Percentiles rank a stretch among this genome's conserved stretches.
Conservation (phyloP, 768 basidiomycete species). For the Russula olivacea region DNA sequence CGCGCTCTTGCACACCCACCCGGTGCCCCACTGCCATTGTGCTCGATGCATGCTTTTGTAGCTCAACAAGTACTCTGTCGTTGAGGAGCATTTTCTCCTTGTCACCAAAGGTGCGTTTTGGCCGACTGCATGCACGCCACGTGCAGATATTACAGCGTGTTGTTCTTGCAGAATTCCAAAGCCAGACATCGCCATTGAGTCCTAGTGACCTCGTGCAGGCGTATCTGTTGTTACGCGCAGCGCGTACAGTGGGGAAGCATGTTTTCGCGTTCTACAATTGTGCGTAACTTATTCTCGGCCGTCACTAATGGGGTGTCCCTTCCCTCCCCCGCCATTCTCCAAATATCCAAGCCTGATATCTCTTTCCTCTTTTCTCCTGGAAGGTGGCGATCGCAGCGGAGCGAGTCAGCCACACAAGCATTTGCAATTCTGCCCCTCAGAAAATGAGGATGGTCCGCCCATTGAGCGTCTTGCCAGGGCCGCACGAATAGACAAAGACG, state of each 20-base stretch:
- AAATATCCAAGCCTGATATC: neutral
- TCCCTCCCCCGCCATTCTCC: neutral
- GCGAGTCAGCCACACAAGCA: conserved; percentile 92
- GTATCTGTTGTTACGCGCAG: conserved; percentile 69
- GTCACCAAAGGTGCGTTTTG: conserved; percentile 65
- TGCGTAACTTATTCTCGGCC: conserved; percentile 30
- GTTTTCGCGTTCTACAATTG: conserved; percentile 92
- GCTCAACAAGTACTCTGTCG: conserved; percentile 85
- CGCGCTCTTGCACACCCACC: no score
- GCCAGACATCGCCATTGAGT: conserved; percentile 73
- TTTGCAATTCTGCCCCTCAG: conserved; percentile 73
- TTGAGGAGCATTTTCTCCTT: conserved; percentile 81
- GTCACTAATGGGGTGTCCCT: no score
- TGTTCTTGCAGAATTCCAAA: conserved; percentile 47
- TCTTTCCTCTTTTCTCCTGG: neutral
- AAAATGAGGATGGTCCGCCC: conserved; percentile 59
- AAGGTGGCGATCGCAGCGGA: conserved; percentile 73
- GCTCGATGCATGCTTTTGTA: conserved; percentile 30
- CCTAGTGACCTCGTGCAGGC: conserved; percentile 74
- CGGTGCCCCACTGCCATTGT: no score
- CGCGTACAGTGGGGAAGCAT: conserved; percentile 49
- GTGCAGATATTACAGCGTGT: neutral
- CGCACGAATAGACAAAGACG: conserved; percentile 51
- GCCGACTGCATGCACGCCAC: neutral
- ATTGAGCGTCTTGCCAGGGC: conserved; percentile 63